These are phyloP conservation scores for Chamaecyparis obtusa DNA, from an alignment of 75 land plant species.

Conservation along the genomic window DNA sequence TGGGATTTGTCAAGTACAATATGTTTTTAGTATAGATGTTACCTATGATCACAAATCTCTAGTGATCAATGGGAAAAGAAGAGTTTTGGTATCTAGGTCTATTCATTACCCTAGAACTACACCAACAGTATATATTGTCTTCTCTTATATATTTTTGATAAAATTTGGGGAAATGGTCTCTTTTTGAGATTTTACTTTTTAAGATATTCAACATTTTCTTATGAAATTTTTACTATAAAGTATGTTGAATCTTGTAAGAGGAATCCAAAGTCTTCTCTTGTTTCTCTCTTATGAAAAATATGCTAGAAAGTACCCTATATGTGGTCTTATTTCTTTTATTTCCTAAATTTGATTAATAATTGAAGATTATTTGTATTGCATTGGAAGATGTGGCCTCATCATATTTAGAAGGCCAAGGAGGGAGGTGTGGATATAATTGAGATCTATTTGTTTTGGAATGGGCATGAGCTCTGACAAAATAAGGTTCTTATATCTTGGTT, in stretches of 20 bases:
- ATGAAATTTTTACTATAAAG: background rate
- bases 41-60: slow-evolving; percentile 36
- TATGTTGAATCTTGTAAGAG: too few relatives aligned
- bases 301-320: background rate
- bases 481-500: slow-evolving; percentile 5
- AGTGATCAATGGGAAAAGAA: slow-evolving; percentile 30
- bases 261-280: too few relatives aligned
- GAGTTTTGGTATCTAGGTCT: slow-evolving; percentile 43
- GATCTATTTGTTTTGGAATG: slow-evolving; percentile 21
- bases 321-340: background rate
- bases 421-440: slow-evolving; percentile 26
- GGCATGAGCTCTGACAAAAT: slow-evolving; percentile 3
- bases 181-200: too few relatives aligned
- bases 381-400: slow-evolving; percentile 21
- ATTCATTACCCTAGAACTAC: slow-evolving; percentile 48
- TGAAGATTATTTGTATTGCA: background rate
- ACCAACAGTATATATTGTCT: slow-evolving; percentile 21
- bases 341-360: background rate
- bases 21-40: slow-evolving; percentile 32
- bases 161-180: too few relatives aligned
- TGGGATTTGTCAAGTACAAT: background rate
- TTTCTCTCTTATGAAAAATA: background rate
- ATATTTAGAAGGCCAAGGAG: slow-evolving; percentile 19
- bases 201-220: too few relatives aligned
- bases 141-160: too few relatives aligned